Conservation (phyloP, 306 rosid genomes). For the Cucurbita argyrosperma region DNA sequence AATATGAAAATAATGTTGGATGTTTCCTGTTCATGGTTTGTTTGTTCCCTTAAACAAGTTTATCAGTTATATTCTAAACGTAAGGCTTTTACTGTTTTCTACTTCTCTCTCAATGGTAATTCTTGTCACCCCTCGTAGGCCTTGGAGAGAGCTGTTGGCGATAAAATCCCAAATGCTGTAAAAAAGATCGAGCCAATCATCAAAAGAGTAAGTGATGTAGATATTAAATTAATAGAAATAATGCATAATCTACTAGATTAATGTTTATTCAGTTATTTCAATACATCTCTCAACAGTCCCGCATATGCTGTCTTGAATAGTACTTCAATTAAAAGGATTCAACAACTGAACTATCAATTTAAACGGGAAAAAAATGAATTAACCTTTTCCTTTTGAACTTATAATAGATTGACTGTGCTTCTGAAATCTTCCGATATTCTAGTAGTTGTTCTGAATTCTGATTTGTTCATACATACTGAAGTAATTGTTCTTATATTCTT, state of each 20-base stretch:
- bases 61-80: background rate
- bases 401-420: background rate
- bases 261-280: background rate
- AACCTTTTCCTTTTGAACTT: background rate
- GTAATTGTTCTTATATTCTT: constrained; percentile 16
- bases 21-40: constrained; percentile 1
- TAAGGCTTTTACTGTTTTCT: background rate
- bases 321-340: background rate
- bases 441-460: background rate
- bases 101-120: background rate
- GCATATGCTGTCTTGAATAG: background rate
- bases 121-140: constrained; percentile 27
- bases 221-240: constrained; percentile 5
- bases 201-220: constrained; percentile 43
- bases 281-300: background rate
- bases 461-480: constrained; percentile 9
- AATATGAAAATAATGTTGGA: background rate
- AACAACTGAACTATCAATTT: background rate
- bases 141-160: constrained; percentile 77
- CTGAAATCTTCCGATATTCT: background rate
- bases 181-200: constrained; percentile 66
- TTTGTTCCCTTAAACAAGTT: background rate
- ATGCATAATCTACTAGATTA: background rate
- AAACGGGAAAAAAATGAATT: background rate
- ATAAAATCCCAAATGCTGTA: constrained; percentile 43